Percentiles rank a stretch among this genome's conserved stretches.
Evolutionary conservation across 768 basidiomycete genomes (phyloP).

Genomic region (Chalciporus piperatus): DNA sequence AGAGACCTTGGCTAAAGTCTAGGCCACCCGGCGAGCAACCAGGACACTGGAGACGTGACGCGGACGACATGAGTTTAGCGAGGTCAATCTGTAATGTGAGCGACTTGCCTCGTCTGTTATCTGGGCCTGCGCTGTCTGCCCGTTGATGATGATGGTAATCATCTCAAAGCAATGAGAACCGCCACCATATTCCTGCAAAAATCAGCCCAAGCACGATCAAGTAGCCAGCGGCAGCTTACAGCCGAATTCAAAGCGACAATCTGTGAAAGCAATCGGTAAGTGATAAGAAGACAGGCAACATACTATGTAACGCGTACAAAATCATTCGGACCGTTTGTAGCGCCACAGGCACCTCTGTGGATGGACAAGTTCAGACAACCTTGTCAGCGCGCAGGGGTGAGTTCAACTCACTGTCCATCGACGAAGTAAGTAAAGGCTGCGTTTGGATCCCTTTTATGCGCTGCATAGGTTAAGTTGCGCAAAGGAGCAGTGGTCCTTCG

Average conservation of each 20-base stretch:
- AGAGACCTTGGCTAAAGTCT: constrained; percentile 48
- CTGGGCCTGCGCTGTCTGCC: constrained; percentile 37
- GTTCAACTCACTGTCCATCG: constrained; percentile 23
- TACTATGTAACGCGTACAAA: constrained; percentile 19
- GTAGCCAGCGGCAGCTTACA: constrained; percentile 25
- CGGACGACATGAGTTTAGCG: background rate
- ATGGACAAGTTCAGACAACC: background rate
- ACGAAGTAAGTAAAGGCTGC: constrained; percentile 26
- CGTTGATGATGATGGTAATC: constrained; percentile 42
- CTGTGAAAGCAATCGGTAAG: constrained; percentile 21
- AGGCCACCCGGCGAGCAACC: constrained; percentile 40
- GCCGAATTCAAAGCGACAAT: constrained; percentile 43
- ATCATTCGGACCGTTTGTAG: constrained; percentile 20
- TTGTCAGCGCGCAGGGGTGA: background rate
- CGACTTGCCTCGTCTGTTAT: constrained; percentile 43
- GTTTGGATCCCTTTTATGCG: constrained; percentile 18
- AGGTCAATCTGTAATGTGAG: background rate
- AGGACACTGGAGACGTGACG: constrained; percentile 32
- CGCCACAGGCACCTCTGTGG: constrained; percentile 42
- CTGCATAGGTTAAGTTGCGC: background rate
- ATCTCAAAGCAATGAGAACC: constrained; percentile 43
- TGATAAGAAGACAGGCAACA: background rate
- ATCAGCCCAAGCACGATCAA: background rate
- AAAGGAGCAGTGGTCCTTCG: constrained; percentile 1
- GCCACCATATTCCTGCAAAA: constrained; percentile 37